Conservation (phyloP, 169 alveolate species). For the Nephromyces sp. region DNA sequence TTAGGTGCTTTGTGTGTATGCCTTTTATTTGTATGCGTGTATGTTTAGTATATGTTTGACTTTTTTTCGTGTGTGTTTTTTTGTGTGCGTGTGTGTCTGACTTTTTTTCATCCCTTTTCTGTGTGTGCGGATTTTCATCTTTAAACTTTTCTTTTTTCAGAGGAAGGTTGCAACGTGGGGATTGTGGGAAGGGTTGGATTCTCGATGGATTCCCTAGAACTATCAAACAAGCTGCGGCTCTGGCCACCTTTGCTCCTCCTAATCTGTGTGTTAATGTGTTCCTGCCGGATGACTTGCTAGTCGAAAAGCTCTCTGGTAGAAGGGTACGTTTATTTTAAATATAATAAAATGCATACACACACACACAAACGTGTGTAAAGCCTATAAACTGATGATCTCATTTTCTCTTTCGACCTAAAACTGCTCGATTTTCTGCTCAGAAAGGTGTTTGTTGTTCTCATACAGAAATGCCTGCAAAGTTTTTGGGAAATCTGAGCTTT, state of each 20-base stretch:
- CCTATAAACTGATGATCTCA: too few relatives aligned
- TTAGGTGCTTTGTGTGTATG: too few relatives aligned
- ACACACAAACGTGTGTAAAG: too few relatives aligned
- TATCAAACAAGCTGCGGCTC: constrained; percentile 29
- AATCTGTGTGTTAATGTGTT: constrained; percentile 23
- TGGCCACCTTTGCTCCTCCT: constrained; percentile 13
- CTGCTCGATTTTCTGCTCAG: too few relatives aligned
- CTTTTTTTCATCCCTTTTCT: too few relatives aligned
- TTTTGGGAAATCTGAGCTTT: too few relatives aligned
- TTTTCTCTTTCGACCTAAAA: too few relatives aligned
- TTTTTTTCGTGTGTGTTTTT: background rate
- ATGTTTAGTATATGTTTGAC: too few relatives aligned
- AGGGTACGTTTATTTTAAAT: constrained; percentile 3
- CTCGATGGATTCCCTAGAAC: constrained; percentile 52
- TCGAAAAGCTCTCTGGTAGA: constrained; percentile 22
- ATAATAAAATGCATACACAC: too few relatives aligned
- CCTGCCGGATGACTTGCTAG: constrained; percentile 7
- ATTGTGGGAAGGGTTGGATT: constrained; percentile 15
- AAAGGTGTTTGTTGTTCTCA: too few relatives aligned
- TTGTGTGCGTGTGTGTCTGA: background rate
- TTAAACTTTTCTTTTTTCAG: background rate
- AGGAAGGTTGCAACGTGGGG: background rate
- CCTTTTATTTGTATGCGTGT: too few relatives aligned
- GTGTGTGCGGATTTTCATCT: background rate
- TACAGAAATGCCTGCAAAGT: too few relatives aligned